phyloP scores from a whole-genome alignment of 2,329 filamentous ascomycete genomes.

The Hymenoscyphus repandus region DNA sequence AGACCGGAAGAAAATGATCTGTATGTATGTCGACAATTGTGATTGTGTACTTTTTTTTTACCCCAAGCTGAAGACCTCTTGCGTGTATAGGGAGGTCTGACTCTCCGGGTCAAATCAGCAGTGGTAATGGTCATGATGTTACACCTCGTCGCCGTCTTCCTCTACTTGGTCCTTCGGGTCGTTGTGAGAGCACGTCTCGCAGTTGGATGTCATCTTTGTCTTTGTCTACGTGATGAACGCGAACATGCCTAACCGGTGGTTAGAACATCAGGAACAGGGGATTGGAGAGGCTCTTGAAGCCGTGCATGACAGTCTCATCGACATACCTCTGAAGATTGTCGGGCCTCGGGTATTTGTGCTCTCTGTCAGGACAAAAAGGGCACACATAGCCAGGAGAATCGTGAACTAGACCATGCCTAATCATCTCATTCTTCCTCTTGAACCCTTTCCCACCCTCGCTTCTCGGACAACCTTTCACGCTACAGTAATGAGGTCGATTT shows the following conservation, averaged over 20 bases:
- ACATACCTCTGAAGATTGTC: conserved; percentile 89
- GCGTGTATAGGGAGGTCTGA: too few species aligned
- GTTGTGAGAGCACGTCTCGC: conserved; percentile 77
- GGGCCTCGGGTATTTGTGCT: conserved; percentile 90
- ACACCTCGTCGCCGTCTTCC: conserved; percentile 44
- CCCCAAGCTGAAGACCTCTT: too few species aligned
- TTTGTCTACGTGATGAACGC: conserved; percentile 86
- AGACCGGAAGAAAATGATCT: too few species aligned
- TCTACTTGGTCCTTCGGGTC: conserved; percentile 77
- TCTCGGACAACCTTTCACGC: conserved; percentile 56
- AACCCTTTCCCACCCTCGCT: conserved; percentile 62
- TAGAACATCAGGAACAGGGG: conserved; percentile 1
- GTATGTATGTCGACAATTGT: too few species aligned
- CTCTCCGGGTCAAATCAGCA: neutral
- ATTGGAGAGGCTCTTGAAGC: neutral
- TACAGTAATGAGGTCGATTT: conserved; percentile 60
- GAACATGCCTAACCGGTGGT: conserved; percentile 64
- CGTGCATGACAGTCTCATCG: neutral
- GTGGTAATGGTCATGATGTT: conserved; percentile 1
- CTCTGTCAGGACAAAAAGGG: conserved; percentile 88
- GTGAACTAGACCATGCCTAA: conserved; percentile 78
- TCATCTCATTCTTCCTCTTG: conserved; percentile 71
- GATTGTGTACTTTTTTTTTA: too few species aligned
- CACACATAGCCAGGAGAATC: conserved; percentile 93
- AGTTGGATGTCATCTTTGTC: conserved; percentile 79